Conservation (phyloP, 345 rosid genomes). For the Excoecaria agallocha region DNA sequence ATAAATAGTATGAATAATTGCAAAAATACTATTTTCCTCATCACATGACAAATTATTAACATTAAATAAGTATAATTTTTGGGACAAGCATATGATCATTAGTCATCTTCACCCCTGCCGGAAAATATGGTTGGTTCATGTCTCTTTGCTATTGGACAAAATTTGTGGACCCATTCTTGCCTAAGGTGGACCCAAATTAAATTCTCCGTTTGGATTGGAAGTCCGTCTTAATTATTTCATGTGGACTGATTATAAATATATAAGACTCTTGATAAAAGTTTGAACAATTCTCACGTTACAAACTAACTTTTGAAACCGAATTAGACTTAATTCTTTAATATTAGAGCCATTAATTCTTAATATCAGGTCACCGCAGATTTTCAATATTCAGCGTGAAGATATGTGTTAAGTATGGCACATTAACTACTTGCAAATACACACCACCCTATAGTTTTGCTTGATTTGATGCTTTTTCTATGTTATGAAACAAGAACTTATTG, state of each 20-base stretch:
- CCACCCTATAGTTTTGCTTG: too few species aligned
- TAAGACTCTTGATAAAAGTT: neutral
- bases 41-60: slow-evolving; percentile 1
- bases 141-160: slow-evolving; percentile 6
- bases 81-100: slow-evolving; percentile 1
- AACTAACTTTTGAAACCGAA: too few species aligned
- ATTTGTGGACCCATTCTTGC: slow-evolving; percentile 3
- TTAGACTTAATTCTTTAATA: too few species aligned
- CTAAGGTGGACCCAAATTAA: neutral
- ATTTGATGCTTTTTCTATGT: too few species aligned
- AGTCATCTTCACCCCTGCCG: slow-evolving; percentile 3
- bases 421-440: too few species aligned
- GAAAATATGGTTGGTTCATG: slow-evolving; percentile 5
- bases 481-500: too few species aligned
- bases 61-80: neutral
- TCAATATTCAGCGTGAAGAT: too few species aligned
- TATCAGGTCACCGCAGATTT: too few species aligned
- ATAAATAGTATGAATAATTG: neutral
- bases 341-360: neutral
- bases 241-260: too few species aligned
- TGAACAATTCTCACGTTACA: neutral
- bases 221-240: too few species aligned
- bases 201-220: too few species aligned
- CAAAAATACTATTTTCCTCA: neutral
- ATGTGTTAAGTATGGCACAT: too few species aligned